Conservation (phyloP, 768 basidiomycete species). For the Nidula microcarpa region DNA sequence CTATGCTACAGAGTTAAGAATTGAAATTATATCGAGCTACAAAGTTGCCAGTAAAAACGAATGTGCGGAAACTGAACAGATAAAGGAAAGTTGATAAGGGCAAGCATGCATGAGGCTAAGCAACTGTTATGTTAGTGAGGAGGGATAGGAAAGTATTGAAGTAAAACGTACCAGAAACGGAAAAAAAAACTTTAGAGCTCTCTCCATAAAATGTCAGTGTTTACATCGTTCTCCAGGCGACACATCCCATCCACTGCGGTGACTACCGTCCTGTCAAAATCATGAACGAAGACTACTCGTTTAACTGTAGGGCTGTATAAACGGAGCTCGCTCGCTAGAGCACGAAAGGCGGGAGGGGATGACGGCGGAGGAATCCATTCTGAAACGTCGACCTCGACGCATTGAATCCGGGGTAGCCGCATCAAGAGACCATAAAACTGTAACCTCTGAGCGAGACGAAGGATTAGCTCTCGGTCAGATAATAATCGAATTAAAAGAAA, state of each 20-base stretch:
- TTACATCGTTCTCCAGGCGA: conserved; percentile 24
- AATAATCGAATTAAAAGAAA: conserved; percentile 4
- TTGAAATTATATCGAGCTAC: no score
- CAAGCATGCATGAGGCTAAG: no score
- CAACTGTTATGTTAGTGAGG: no score
- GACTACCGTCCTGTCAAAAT: conserved; percentile 56
- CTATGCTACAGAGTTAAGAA: no score
- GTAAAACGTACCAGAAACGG: no score
- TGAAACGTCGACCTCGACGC: conserved; percentile 61
- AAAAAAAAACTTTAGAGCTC: conserved; percentile 15
- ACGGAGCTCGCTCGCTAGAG: conserved; percentile 56
- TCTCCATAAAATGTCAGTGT: conserved; percentile 28
- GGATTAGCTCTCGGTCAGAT: conserved; percentile 1
- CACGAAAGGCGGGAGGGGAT: conserved; percentile 49
- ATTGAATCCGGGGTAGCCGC: conserved; percentile 45
- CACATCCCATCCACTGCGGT: conserved; percentile 30
- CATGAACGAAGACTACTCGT: conserved; percentile 57
- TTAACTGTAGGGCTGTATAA: conserved; percentile 53
- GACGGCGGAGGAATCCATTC: conserved; percentile 62
- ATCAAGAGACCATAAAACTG: conserved; percentile 59
- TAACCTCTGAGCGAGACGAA: conserved; percentile 41
- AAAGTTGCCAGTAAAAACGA: no score
- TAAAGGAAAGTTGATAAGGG: no score
- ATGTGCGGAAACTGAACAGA: no score
- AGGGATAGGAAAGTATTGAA: no score